Base-by-base conservation (phyloP, 208 protist genomes). In the Phytomonas francai region DNA sequence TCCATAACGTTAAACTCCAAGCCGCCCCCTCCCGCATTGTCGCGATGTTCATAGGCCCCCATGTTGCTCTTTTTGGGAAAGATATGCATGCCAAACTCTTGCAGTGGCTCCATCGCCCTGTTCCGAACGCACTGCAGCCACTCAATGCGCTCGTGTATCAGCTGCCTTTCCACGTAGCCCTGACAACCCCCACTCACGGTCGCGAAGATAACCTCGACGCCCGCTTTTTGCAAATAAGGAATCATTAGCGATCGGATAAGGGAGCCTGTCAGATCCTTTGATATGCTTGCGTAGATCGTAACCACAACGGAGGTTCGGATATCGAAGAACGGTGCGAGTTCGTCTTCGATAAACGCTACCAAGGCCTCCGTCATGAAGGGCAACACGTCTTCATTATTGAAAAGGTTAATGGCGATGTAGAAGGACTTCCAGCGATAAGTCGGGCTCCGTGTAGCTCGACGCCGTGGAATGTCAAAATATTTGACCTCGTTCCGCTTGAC, bases 61-160 rank as follows among this genome's bases (percentile, higher is more conserved):
- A 14, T 27, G 42, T 3, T 42, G n/a, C 54, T 65, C 3, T 58
- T 56, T 30, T 0, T 3, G 34, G 19, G 34, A 68, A 87, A 93
- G 6, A 86, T 58, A 22, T 42, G 34, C 78, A 88, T 83, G 34
- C 85, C 88, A 19, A 72, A 30, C 31, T 78, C 67, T 65, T 91
- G 83, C 4, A 93, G 76, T 32, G 88, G 88, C 32, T 74, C 64
- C 25, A 93, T 49, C 4, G 85, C 88, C 36, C 84, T 88, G 73
- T 93, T 91, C 12, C 85, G 88, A 27, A 93, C 76, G 72, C 88
- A 93, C 33, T 83, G 62, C 80, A 93, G 82, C 85, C 88, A 93
- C 72, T 88, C 83, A 60, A 91, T 93, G 59, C 88, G 82, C 59
- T 83, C 74, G 36, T 84, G 74, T 56, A 82, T 72, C 22, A 25